Percentiles rank a stretch among this genome's conserved stretches.
Evolutionary conservation across 2,329 filamentous ascomycete genomes (phyloP).

Genomic region (Fusarium begoniae): DNA sequence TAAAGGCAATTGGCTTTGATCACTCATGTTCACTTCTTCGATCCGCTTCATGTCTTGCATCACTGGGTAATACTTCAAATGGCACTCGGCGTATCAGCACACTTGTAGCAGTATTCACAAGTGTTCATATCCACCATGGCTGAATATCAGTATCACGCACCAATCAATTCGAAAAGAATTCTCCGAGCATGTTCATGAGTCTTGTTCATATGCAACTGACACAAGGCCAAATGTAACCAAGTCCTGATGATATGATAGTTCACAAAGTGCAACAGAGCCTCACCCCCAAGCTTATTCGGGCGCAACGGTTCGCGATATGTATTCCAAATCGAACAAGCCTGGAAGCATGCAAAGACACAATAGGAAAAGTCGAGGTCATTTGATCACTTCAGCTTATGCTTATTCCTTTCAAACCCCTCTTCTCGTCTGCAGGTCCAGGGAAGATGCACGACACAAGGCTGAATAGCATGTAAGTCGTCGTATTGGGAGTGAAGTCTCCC

Average conservation of each 20-base stretch:
- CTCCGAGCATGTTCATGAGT: not conserved
- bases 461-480: not conserved
- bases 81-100: not conserved
- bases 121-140: not conserved
- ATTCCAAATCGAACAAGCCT: not conserved
- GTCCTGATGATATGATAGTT: not conserved
- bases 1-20: not conserved
- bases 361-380: not conserved
- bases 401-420: slow-evolving; percentile 1
- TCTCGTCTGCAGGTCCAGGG: not conserved
- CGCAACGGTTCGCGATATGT: not conserved
- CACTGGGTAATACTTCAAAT: not conserved
- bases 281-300: not conserved
- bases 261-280: not conserved
- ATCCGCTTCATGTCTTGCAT: not conserved
- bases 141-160: not conserved
- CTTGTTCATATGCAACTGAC: not conserved
- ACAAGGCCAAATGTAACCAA: not conserved
- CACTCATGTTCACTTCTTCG: not conserved
- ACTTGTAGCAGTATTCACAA: not conserved
- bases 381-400: not conserved
- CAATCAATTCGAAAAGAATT: not conserved
- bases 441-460: slow-evolving; percentile 6
- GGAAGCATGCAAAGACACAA: not conserved
- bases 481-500: not conserved